phyloP scores from a whole-genome alignment of 2,329 filamentous ascomycete species.

The Exophiala aquamarina region DNA sequence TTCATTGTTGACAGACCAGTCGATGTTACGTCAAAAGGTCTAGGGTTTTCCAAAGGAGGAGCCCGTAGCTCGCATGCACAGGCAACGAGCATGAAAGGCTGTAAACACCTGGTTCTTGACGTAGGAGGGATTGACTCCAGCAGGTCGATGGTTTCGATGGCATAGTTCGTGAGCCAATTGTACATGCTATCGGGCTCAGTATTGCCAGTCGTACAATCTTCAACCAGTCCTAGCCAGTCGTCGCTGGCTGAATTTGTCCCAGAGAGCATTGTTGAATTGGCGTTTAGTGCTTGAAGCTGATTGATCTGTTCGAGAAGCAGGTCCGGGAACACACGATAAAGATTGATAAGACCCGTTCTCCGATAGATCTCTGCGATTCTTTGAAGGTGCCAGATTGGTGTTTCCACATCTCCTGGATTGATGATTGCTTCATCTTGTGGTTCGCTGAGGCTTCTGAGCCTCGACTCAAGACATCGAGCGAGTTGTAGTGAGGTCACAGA shows the following conservation, averaged over 20 bases:
- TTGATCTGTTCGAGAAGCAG: slow-evolving; percentile 2
- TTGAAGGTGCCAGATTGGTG: slow-evolving; percentile 54
- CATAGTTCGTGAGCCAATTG: slow-evolving; percentile 51
- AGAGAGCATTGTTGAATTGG: background rate
- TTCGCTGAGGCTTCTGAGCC: slow-evolving; percentile 5
- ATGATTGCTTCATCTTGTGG: slow-evolving; percentile 10
- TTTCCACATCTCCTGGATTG: slow-evolving; percentile 52
- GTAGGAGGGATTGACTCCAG: slow-evolving; percentile 52
- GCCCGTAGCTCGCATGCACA: slow-evolving; percentile 52
- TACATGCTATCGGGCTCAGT: slow-evolving; percentile 1
- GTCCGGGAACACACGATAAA: slow-evolving; percentile 56
- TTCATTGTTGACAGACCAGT: too few relatives aligned
- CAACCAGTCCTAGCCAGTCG: slow-evolving; percentile 1
- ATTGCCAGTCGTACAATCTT: background rate
- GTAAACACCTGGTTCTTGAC: slow-evolving; percentile 55
- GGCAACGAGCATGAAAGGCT: slow-evolving; percentile 54
- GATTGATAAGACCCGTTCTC: slow-evolving; percentile 52
- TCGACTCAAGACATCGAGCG: slow-evolving; percentile 5
- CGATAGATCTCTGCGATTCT: slow-evolving; percentile 55
- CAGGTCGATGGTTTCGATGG: slow-evolving; percentile 50
- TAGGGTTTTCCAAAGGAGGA: slow-evolving; percentile 35
- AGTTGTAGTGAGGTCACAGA: slow-evolving; percentile 45
- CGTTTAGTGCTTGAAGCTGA: background rate
- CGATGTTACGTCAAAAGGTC: too few relatives aligned
- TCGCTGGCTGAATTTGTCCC: background rate